phyloP scores from a whole-genome alignment of 768 basidiomycete genomes.

The Suillus variegatus region DNA sequence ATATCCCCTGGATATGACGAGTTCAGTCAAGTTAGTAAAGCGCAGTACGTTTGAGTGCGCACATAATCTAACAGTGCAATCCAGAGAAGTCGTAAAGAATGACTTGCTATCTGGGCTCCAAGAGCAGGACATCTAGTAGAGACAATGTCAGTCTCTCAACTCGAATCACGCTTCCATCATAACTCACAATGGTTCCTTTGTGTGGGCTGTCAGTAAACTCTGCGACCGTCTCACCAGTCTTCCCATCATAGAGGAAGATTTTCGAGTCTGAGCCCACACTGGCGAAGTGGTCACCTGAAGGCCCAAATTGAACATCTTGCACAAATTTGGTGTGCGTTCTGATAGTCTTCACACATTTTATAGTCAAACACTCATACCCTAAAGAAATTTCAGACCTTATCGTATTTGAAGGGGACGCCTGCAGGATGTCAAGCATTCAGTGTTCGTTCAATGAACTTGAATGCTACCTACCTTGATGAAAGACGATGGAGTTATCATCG shows the following conservation, averaged over 20 bases:
- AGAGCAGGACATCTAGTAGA: constrained; percentile 66
- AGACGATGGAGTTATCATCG: constrained; percentile 80
- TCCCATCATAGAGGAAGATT: constrained; percentile 88
- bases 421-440: constrained; percentile 4
- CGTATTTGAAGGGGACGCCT: constrained; percentile 89
- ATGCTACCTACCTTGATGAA: constrained; percentile 65
- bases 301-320: constrained; percentile 84
- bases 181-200: constrained; percentile 72
- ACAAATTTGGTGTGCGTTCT: constrained; percentile 91
- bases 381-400: constrained; percentile 52
- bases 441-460: not conserved
- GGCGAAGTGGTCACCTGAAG: constrained; percentile 79
- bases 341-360: constrained; percentile 57
- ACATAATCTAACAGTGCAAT: constrained; percentile 89
- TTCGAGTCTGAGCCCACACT: constrained; percentile 90
- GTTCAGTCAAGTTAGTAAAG: not conserved
- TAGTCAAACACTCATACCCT: not conserved
- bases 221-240: constrained; percentile 74
- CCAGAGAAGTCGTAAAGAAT: constrained; percentile 82
- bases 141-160: not conserved
- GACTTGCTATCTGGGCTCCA: constrained; percentile 79
- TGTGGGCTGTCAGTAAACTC: constrained; percentile 72
- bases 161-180: not conserved
- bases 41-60: constrained; percentile 25
- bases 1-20: constrained; percentile 67